Conservation (phyloP, 2,329 filamentous ascomycete species). For the Botrytis fabae region DNA sequence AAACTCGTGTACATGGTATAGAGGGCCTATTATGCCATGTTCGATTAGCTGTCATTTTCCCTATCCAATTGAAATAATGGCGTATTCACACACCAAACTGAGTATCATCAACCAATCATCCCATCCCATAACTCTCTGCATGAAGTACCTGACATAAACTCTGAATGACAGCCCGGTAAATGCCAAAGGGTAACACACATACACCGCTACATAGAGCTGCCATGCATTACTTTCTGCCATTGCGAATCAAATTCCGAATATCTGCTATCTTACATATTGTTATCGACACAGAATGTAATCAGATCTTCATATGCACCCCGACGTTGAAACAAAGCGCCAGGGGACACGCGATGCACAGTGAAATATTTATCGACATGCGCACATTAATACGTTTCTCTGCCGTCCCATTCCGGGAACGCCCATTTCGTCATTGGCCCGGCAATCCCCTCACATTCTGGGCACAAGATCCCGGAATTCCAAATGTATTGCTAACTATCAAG, state of each 20-base stretch:
- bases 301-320: not conserved
- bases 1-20: not conserved
- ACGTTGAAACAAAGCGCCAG: not conserved
- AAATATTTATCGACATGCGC: not conserved
- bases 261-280: not conserved
- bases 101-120: conserved; percentile 13
- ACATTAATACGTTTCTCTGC: not conserved
- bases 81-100: not conserved
- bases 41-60: not conserved
- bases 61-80: no score
- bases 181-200: not conserved
- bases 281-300: not conserved
- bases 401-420: not conserved
- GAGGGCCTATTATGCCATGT: not conserved
- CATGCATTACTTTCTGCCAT: not conserved
- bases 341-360: no score
- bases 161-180: not conserved
- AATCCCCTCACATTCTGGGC: not conserved
- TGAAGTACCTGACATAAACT: conserved; percentile 42
- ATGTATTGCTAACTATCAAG: not conserved
- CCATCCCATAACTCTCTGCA: conserved; percentile 7
- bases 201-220: conserved; percentile 1
- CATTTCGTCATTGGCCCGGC: not conserved
- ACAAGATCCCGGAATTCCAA: not conserved
- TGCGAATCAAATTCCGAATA: not conserved